Evolutionary conservation across 345 rosid genomes (phyloP).

Genomic region (Firmiana major): DNA sequence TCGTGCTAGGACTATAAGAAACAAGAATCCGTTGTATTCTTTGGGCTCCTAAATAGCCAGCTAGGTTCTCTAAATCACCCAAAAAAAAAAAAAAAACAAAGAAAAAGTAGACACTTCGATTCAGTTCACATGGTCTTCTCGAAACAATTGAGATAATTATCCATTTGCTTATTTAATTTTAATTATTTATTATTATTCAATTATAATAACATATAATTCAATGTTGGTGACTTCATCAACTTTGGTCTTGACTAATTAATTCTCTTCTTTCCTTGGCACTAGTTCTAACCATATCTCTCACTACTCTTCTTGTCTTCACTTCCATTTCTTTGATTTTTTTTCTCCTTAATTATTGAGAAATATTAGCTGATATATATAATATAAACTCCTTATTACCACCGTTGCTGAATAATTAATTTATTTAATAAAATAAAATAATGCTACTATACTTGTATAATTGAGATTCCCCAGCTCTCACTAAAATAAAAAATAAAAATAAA

Average conservation of each 20-base stretch:
- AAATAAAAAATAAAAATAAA: neutral
- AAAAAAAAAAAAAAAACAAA: no score
- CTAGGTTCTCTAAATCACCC: neutral
- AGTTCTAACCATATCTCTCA: neutral
- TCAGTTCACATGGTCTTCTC: slow-evolving; percentile 7
- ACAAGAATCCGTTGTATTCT: neutral
- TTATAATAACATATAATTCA: neutral
- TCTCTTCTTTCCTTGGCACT: neutral
- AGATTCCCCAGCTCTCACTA: neutral
- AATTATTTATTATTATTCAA: no score
- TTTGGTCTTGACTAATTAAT: slow-evolving; percentile 2
- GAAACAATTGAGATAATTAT: neutral
- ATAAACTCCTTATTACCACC: neutral
- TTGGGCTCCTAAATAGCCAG: neutral
- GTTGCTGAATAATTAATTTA: no score
- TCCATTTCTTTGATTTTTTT: neutral
- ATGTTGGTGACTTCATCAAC: slow-evolving; percentile 15
- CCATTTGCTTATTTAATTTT: neutral
- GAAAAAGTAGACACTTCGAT: neutral
- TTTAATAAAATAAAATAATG: neutral
- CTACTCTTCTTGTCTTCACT: neutral
- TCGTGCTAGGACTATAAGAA: neutral
- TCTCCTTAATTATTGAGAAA: neutral
- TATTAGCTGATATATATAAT: neutral
- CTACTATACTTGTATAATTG: neutral